These are phyloP conservation scores for Mycena chlorophos DNA, from an alignment of 768 basidiomycete genomes.

Conservation along the genomic window DNA sequence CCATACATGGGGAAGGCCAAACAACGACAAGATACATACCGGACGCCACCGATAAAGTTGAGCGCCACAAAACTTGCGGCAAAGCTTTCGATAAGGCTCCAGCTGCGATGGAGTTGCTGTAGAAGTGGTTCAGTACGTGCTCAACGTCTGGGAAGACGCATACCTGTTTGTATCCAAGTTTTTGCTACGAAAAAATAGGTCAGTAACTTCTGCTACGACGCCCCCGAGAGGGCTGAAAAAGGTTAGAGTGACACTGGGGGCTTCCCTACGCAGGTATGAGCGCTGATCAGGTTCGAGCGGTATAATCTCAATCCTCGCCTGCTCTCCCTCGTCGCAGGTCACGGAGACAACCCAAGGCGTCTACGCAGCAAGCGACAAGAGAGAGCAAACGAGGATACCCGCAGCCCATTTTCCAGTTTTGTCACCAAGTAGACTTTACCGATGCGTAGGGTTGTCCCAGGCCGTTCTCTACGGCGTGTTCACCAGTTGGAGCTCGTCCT, in stretches of 20 bases:
- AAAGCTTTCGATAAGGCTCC: constrained; percentile 83
- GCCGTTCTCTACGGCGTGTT: constrained; percentile 32
- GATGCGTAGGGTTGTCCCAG: constrained; percentile 39
- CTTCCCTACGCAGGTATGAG: constrained; percentile 99
- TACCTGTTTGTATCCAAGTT: constrained; percentile 81
- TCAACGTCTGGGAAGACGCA: constrained; percentile 16
- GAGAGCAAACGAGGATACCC: constrained; percentile 70
- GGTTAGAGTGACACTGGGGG: constrained; percentile 67
- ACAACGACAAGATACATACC: constrained; percentile 56
- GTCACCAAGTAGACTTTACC: constrained; percentile 77
- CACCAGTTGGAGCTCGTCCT: constrained; percentile 61
- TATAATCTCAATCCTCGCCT: constrained; percentile 90
- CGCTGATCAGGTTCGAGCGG: constrained; percentile 98
- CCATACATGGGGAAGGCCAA: constrained; percentile 55
- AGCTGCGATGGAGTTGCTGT: constrained; percentile 84
- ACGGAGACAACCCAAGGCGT: constrained; percentile 11
- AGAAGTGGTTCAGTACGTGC: constrained; percentile 13
- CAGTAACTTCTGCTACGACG: constrained; percentile 44
- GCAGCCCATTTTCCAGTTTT: constrained; percentile 82
- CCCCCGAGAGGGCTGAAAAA: constrained; percentile 43
- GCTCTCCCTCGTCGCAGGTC: constrained; percentile 28
- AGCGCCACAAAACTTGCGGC: constrained; percentile 87
- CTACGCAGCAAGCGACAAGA: constrained; percentile 23
- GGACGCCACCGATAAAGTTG: constrained; percentile 86
- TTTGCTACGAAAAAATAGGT: constrained; percentile 55